Base-by-base conservation (phyloP, 768 basidiomycete species). In the Leccinum disarticulatum region DNA sequence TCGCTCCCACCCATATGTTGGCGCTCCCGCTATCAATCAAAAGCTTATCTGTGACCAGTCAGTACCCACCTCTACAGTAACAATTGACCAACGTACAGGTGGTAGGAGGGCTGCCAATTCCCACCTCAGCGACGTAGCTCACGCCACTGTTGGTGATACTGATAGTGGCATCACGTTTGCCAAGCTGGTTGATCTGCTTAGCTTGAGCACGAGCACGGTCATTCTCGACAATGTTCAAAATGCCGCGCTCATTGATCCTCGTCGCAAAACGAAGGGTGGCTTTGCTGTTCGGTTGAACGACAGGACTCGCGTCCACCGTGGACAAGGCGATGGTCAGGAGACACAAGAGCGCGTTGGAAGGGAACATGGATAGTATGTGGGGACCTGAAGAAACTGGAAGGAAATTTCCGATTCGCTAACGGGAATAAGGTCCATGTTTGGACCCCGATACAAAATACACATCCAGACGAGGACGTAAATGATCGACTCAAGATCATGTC, bases 1-100 rank as follows among this genome's bases (percentile, higher is more conserved):
- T 38, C 22, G 65, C 60, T 41, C 72, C 72, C 25, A 73, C 48
- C 55, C 64, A 73, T 3, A 69, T 74, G 56, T 70, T 74, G 11
- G 72, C 55, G 38, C 74, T 75, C 17, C 72, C 72, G 6, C 73
- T 73, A 54, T 73, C 72, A 22, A 73, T 58, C 10, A 73, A 9
- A 30, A 73, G 68, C 10, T 62, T 52, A 46, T 72, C 75, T 76
- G 36, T 8, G 6, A 51, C 14, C 17, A 8, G 1, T 61, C 13
- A 62, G 53, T 30, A 27, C 22, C 15, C 2, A 22, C 19, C n/a
- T 62, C 27, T 9, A 10, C 11, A 27, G 4, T 25, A 3, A 5
- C 15, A 19, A 19, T 27, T 7, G 9, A 31, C 22, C 11, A 15
- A 56, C 73, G 31, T 35, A 76, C 74, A 73, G 7, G 52, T 47